These are phyloP conservation scores for Solanum hybrid DNA, from an alignment of 305 asterid genomes.

Conservation along the genomic window DNA sequence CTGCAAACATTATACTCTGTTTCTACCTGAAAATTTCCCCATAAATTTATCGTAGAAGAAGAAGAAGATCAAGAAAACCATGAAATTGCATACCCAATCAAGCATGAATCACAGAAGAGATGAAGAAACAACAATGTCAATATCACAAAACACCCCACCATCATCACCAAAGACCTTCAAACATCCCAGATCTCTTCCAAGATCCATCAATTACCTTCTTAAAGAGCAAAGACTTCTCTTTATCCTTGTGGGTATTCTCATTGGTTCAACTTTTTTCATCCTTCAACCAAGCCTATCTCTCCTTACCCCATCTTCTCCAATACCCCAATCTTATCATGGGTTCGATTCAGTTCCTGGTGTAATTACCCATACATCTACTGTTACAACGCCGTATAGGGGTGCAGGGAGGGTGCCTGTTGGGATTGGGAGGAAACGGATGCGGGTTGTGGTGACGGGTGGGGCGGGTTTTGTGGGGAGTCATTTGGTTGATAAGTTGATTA, in stretches of 20 bases:
- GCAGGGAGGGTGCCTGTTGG: constrained; percentile 80
- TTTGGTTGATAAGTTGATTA: constrained; percentile 81
- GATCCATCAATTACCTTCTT: constrained; percentile 64
- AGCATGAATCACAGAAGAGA: constrained; percentile 27
- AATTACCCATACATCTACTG: not conserved
- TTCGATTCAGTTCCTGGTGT: not conserved
- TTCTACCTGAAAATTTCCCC: not conserved
- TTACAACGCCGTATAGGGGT: constrained; percentile 2
- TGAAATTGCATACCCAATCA: constrained; percentile 71
- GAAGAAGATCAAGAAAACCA: constrained; percentile 14
- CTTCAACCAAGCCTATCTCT: constrained; percentile 30
- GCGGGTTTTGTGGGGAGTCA: constrained; percentile 97
- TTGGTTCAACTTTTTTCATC: constrained; percentile 66
- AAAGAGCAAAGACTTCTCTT: constrained; percentile 70
- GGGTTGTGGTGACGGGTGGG: constrained; percentile 91
- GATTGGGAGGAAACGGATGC: constrained; percentile 56
- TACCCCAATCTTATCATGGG: constrained; percentile 11
- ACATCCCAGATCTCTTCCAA: constrained; percentile 62
- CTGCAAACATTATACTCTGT: not conserved
- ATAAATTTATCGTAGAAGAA: not conserved
- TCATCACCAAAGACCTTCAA: constrained; percentile 69
- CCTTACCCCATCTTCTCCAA: constrained; percentile 17
- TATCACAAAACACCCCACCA: constrained; percentile 24
- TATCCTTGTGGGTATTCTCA: constrained; percentile 58
- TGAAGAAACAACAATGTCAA: constrained; percentile 33